A percentile compares a stretch with the other conserved stretches of the same genome.
Conservation (phyloP, 805 yeast genomes). For the Teunomyces pallodes region DNA sequence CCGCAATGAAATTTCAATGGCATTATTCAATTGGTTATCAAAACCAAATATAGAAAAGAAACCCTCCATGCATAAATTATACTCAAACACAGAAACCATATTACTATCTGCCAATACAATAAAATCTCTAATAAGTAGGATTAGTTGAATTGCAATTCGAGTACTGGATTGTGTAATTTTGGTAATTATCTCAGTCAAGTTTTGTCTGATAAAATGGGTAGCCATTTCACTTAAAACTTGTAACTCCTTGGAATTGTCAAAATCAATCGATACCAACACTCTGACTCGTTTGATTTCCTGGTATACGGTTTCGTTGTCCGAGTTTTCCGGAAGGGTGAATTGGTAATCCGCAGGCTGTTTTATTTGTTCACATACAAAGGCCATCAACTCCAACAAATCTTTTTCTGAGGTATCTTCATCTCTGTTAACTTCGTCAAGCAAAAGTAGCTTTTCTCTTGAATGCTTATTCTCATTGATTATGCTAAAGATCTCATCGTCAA, state of each 20-base stretch:
- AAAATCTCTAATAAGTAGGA: neutral
- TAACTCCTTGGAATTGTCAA: neutral
- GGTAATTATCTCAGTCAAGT: neutral
- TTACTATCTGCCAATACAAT: neutral
- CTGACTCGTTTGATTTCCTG: neutral
- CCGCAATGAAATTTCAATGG: conserved; percentile 6
- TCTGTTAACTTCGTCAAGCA: neutral
- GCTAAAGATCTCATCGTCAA: neutral
- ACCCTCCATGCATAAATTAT: conserved; percentile 1
- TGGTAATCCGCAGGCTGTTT: neutral
- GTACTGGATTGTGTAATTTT: neutral
- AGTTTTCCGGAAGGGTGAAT: neutral
- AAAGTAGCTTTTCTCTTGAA: neutral
- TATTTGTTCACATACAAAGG: neutral
- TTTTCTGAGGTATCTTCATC: neutral
- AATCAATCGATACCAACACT: too few species aligned
- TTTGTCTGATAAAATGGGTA: neutral
- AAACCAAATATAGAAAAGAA: neutral
- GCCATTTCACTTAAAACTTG: neutral
- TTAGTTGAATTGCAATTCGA: neutral
- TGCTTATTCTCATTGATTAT: neutral
- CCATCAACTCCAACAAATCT: neutral
- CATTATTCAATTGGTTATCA: conserved; percentile 4
- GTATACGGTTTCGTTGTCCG: neutral
- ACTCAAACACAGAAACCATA: neutral